Evolutionary conservation across 2,329 filamentous ascomycete genomes (phyloP).

Genomic region (Sphaerulina populicola): DNA sequence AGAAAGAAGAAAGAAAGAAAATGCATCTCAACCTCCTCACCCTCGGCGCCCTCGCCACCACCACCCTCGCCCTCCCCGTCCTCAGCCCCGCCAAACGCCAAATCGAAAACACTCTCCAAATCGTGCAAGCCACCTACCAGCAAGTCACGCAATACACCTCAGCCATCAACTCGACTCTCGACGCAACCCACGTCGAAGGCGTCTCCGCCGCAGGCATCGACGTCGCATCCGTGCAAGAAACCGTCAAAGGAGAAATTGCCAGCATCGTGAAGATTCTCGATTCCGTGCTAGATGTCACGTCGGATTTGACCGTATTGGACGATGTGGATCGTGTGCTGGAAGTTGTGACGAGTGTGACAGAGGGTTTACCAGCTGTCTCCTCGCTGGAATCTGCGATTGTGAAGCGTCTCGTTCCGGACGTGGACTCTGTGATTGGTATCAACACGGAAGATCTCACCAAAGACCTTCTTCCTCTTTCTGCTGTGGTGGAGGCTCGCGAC

Average conservation of each 20-base stretch:
- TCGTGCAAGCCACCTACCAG: slow-evolving; percentile 10
- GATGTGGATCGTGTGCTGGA: slow-evolving; percentile 2
- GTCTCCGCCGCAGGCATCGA: slow-evolving; percentile 2
- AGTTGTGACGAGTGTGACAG: background rate
- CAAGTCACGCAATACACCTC: slow-evolving; percentile 11
- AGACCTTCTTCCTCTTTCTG: background rate
- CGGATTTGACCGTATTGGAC: background rate
- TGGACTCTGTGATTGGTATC: background rate
- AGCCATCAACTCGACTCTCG: slow-evolving; percentile 8
- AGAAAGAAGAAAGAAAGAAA: slow-evolving; percentile 5
- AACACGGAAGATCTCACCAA: background rate
- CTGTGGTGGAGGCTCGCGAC: too few species aligned
- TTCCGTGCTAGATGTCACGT: background rate
- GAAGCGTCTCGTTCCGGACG: background rate
- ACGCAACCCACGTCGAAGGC: background rate
- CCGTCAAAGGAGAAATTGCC: slow-evolving; percentile 5
- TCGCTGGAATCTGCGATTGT: background rate
- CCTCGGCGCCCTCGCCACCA: slow-evolving; percentile 15
- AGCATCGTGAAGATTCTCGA: slow-evolving; percentile 1
- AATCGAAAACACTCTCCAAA: slow-evolving; percentile 4
- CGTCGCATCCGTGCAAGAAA: slow-evolving; percentile 4
- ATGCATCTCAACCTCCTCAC: slow-evolving; percentile 20
- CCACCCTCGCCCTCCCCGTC: slow-evolving; percentile 15
- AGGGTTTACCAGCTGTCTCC: background rate
- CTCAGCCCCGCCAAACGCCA: slow-evolving; percentile 13